These are phyloP conservation scores for Penicillium crustosum DNA, from an alignment of 2,329 filamentous ascomycete genomes.

Conservation along the genomic window DNA sequence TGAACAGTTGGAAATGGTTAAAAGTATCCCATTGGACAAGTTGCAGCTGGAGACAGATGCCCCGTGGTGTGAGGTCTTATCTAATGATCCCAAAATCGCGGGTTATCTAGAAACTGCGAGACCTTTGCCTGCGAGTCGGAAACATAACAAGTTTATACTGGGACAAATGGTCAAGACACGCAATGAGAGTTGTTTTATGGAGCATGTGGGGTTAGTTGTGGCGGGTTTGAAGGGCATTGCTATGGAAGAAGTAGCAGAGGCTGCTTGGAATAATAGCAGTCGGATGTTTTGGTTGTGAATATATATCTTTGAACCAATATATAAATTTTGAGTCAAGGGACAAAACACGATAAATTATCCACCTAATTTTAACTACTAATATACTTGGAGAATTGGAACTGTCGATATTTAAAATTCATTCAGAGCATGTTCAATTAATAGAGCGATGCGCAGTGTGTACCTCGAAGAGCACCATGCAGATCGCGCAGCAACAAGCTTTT, in stretches of 20 bases:
- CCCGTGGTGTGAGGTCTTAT: conserved; percentile 49
- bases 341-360: no score
- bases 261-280: conserved; percentile 40
- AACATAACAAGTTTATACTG: conserved; percentile 51
- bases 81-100: conserved; percentile 40
- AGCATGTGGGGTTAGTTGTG: conserved; percentile 49
- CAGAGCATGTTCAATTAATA: background rate
- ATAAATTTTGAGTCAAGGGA: background rate
- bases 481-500: conserved; percentile 1
- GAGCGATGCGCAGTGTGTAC: background rate
- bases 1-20: conserved; percentile 46
- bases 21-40: conserved; percentile 40
- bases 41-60: conserved; percentile 53
- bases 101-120: conserved; percentile 44
- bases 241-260: conserved; percentile 46
- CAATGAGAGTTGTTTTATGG: conserved; percentile 54
- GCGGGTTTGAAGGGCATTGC: conserved; percentile 49
- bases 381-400: background rate
- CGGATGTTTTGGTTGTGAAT: conserved; percentile 32
- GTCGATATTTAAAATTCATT: background rate
- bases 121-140: conserved; percentile 45
- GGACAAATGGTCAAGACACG: conserved; percentile 49
- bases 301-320: background rate
- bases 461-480: background rate
- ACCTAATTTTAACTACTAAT: background rate